phyloP scores from a whole-genome alignment of 2,329 filamentous ascomycete genomes.

The Fonsecaea nubica region DNA sequence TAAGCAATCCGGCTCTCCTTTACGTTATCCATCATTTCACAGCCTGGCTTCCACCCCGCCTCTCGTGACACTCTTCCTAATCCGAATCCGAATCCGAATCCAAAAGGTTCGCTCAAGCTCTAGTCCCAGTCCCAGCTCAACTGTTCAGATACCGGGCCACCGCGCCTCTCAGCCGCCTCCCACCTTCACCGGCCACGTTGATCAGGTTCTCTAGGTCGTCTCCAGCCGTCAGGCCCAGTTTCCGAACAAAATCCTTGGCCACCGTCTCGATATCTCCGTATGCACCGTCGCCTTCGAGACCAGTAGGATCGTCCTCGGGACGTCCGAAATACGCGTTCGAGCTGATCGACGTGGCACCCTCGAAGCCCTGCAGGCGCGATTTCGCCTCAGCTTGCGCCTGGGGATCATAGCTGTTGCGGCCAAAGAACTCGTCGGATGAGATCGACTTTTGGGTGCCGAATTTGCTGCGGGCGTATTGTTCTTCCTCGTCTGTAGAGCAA shows the following conservation, averaged over 20 bases:
- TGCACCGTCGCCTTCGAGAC: constrained; percentile 64
- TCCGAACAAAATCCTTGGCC: constrained; percentile 93
- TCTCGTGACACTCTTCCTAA: too few relatives aligned
- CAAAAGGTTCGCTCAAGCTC: background rate
- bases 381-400: constrained; percentile 83
- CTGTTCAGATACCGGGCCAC: constrained; percentile 59
- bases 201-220: constrained; percentile 94
- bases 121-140: constrained; percentile 35
- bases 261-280: constrained; percentile 93
- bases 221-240: constrained; percentile 92
- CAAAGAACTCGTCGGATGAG: constrained; percentile 97
- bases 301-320: constrained; percentile 76
- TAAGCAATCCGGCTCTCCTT: background rate
- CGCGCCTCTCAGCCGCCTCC: constrained; percentile 75
- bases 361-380: constrained; percentile 84
- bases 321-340: constrained; percentile 98
- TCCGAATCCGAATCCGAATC: background rate
- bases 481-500: constrained; percentile 66
- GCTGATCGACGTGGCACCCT: constrained; percentile 89
- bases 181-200: constrained; percentile 82
- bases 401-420: constrained; percentile 84
- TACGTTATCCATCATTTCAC: background rate
- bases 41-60: too few relatives aligned
- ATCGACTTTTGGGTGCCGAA: constrained; percentile 95
- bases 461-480: constrained; percentile 83